Evolutionary conservation across 1,284 basidiomycete species (phyloP).

Genomic region (Pulchroboletus neoregius): DNA sequence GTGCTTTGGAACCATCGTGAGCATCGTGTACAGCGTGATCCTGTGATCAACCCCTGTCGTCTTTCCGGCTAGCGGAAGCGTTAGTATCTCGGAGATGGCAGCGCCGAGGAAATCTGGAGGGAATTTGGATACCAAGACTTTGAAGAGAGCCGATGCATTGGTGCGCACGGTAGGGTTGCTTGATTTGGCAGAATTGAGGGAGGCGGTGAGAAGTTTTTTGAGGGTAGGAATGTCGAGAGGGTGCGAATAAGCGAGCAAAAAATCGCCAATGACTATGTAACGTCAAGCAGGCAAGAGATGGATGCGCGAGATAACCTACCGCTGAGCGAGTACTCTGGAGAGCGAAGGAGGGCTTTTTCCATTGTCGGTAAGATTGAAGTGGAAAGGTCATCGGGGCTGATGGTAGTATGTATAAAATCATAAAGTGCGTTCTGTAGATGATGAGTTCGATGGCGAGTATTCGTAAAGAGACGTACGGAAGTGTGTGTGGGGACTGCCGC

Average conservation of each 20-base stretch:
- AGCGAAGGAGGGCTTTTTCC: constrained; percentile 71
- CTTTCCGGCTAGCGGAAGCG: constrained; percentile 77
- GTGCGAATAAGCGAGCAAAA: constrained; percentile 55
- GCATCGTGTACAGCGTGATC: constrained; percentile 76
- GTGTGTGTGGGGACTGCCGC: constrained; percentile 46
- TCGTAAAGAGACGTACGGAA: constrained; percentile 37
- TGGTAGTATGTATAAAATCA: constrained; percentile 56
- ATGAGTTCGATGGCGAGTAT: constrained; percentile 9
- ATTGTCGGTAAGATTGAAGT: constrained; percentile 56
- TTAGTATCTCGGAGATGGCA: constrained; percentile 62
- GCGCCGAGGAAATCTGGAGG: constrained; percentile 36
- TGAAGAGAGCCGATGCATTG: constrained; percentile 61
- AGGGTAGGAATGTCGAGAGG: constrained; percentile 53
- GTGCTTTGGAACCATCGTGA: constrained; percentile 53
- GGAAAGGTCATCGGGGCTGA: constrained; percentile 51
- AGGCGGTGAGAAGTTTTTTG: constrained; percentile 60
- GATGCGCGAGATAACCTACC: constrained; percentile 37
- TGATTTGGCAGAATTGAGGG: constrained; percentile 75
- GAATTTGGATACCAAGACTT: constrained; percentile 43
- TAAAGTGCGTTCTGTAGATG: constrained; percentile 44
- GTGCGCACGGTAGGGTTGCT: constrained; percentile 62
- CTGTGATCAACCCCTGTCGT: constrained; percentile 85
- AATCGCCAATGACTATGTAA: constrained; percentile 47
- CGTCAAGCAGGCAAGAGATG: constrained; percentile 6
- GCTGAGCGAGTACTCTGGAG: constrained; percentile 65